These are phyloP conservation scores for Bocquillonia castaneifolia DNA, from an alignment of 441 rosid species.

Conservation along the genomic window DNA sequence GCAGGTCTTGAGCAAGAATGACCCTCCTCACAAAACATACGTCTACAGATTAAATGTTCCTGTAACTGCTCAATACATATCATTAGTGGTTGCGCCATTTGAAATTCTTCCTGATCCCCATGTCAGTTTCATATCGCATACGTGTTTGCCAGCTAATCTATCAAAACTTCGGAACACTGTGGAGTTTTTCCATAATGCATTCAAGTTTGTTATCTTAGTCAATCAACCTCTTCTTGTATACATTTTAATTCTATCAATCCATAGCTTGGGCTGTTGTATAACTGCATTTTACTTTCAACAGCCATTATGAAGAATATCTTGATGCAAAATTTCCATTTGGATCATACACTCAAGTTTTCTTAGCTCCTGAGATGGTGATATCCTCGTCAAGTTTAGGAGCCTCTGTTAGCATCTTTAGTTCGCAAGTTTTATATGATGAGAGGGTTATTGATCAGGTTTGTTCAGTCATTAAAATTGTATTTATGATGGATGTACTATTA, in stretches of 20 bases:
- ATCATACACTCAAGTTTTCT: conserved; percentile 81
- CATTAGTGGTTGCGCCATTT: conserved; percentile 85
- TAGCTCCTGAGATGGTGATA: conserved; percentile 84
- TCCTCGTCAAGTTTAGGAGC: conserved; percentile 79
- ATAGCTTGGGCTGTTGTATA: conserved; percentile 17
- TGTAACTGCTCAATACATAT: conserved; percentile 75
- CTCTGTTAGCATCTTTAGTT: conserved; percentile 73
- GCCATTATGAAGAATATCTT: conserved; percentile 90
- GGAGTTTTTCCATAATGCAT: conserved; percentile 81
- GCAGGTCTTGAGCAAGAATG: conserved; percentile 85
- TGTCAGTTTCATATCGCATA: conserved; percentile 63
- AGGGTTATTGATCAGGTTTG: conserved; percentile 90
- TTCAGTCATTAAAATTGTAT: neutral
- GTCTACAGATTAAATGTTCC: conserved; percentile 83
- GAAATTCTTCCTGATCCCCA: conserved; percentile 74
- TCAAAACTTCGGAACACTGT: conserved; percentile 67
- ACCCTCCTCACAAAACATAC: conserved; percentile 79
- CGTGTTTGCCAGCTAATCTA: conserved; percentile 62
- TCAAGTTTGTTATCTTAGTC: conserved; percentile 51
- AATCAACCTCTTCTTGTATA: conserved; percentile 14
- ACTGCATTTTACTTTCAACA: conserved; percentile 36
- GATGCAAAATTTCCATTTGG: conserved; percentile 87
- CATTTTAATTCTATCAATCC: neutral
- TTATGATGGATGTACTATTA: neutral
- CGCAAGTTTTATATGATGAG: conserved; percentile 81